Evolutionary conservation across 2,329 filamentous ascomycete species (phyloP).

Genomic region (Ascocoryne sarcoides): DNA sequence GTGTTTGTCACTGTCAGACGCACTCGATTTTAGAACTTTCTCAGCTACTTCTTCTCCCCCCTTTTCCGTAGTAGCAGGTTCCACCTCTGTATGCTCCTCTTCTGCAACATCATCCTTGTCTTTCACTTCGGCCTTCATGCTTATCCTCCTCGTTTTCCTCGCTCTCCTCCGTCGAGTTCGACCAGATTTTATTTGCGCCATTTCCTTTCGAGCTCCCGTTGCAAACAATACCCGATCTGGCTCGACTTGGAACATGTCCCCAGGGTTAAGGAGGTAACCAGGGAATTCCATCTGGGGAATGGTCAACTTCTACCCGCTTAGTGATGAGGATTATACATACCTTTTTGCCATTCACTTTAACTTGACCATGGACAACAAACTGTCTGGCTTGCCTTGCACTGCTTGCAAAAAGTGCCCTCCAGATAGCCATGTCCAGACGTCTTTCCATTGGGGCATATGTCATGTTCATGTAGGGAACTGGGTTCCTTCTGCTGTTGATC

Average conservation of each 20-base stretch:
- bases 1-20: neutral
- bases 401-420: conserved; percentile 87
- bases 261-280: conserved; percentile 89
- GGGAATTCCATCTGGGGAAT: conserved; percentile 80
- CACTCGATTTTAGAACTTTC: neutral
- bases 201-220: conserved; percentile 64
- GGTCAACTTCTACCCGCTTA: no score
- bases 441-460: conserved; percentile 85
- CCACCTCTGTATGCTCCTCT: neutral
- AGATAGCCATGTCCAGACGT: conserved; percentile 88
- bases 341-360: conserved; percentile 95
- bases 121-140: neutral
- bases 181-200: conserved; percentile 16
- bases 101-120: neutral
- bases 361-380: conserved; percentile 85
- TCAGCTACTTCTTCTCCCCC: neutral
- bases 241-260: conserved; percentile 96
- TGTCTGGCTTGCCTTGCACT: conserved; percentile 88
- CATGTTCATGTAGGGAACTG: conserved; percentile 94
- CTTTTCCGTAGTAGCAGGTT: neutral
- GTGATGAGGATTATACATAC: no score
- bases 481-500: conserved; percentile 39
- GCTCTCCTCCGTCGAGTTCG: conserved; percentile 12
- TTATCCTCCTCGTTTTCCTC: no score
- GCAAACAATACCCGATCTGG: conserved; percentile 80